A percentile compares a stretch with the other conserved stretches of the same genome.
These are phyloP conservation scores for Aspergillus kassunensis DNA, from an alignment of 495 filamentous ascomycete species.

Conservation along the genomic window DNA sequence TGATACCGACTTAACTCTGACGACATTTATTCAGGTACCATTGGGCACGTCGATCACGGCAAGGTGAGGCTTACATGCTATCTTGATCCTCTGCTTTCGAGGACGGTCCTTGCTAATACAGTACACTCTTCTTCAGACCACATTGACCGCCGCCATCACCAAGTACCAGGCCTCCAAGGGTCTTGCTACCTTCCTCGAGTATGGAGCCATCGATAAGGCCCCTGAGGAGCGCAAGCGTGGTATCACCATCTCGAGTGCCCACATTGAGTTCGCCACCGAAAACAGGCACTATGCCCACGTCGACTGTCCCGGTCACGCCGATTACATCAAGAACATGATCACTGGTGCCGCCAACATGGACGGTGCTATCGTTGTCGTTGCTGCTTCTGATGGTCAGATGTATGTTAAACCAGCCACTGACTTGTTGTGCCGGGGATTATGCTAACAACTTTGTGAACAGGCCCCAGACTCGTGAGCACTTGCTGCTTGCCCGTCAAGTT, in stretches of 20 bases:
- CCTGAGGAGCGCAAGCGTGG: slow-evolving; percentile 99
- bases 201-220: slow-evolving; percentile 96
- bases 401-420: slow-evolving; percentile 23
- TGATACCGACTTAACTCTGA: neutral
- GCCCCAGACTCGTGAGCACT: slow-evolving; percentile 97
- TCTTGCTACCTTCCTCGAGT: slow-evolving; percentile 88
- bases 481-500: slow-evolving; percentile 95
- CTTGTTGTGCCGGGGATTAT: neutral
- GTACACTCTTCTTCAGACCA: slow-evolving; percentile 63
- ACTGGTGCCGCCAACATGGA: slow-evolving; percentile 97
- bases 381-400: slow-evolving; percentile 99
- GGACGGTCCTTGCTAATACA: slow-evolving; percentile 22
- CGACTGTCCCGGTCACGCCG: slow-evolving; percentile 98
- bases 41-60: slow-evolving; percentile 99
- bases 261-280: slow-evolving; percentile 96
- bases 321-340: slow-evolving; percentile 99
- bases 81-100: slow-evolving; percentile 13
- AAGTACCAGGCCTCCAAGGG: slow-evolving; percentile 95
- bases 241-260: slow-evolving; percentile 97
- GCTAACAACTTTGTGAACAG: slow-evolving; percentile 38
- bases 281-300: slow-evolving; percentile 96
- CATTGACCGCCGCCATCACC: slow-evolving; percentile 95
- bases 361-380: slow-evolving; percentile 96
- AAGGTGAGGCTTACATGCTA: slow-evolving; percentile 59
- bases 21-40: slow-evolving; percentile 62